A percentile compares a stretch with the other conserved stretches of the same genome.
Evolutionary conservation across 2,329 filamentous ascomycete species (phyloP).

Genomic region (Aspergillus sp.): DNA sequence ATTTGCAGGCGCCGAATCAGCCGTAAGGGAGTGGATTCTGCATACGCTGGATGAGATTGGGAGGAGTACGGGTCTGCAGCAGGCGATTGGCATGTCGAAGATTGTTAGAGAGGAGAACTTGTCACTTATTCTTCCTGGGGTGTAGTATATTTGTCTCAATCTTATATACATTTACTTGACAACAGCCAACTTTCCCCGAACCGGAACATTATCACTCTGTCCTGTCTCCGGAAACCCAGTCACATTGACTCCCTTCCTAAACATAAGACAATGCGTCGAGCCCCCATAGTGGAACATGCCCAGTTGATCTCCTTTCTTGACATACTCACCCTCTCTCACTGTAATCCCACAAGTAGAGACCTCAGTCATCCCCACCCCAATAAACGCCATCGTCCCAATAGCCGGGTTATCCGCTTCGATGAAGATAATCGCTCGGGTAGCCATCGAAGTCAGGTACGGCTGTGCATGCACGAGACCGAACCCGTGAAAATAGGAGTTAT

Average conservation of each 20-base stretch:
- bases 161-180: not conserved
- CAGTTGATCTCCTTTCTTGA: slow-evolving; percentile 65
- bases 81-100: too few relatives aligned
- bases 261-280: slow-evolving; percentile 63
- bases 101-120: not conserved
- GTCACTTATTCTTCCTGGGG: not conserved
- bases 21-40: too few relatives aligned
- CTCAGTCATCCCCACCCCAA: slow-evolving; percentile 71
- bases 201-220: slow-evolving; percentile 17
- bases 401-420: slow-evolving; percentile 62
- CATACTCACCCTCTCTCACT: slow-evolving; percentile 58
- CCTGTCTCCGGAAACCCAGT: slow-evolving; percentile 19
- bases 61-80: too few relatives aligned
- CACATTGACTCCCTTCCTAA: slow-evolving; percentile 34
- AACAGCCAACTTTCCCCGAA: slow-evolving; percentile 16
- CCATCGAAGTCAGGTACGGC: slow-evolving; percentile 61
- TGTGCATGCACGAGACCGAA: slow-evolving; percentile 41
- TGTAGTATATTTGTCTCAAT: not conserved
- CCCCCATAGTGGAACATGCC: slow-evolving; percentile 79
- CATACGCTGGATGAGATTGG: too few relatives aligned
- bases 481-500: slow-evolving; percentile 19
- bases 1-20: too few relatives aligned
- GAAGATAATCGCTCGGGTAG: slow-evolving; percentile 64
- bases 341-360: slow-evolving; percentile 68
- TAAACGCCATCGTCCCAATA: slow-evolving; percentile 64